Evolutionary conservation across 2,329 filamentous ascomycete genomes (phyloP).

Genomic region (Hymenoscyphus albidus): DNA sequence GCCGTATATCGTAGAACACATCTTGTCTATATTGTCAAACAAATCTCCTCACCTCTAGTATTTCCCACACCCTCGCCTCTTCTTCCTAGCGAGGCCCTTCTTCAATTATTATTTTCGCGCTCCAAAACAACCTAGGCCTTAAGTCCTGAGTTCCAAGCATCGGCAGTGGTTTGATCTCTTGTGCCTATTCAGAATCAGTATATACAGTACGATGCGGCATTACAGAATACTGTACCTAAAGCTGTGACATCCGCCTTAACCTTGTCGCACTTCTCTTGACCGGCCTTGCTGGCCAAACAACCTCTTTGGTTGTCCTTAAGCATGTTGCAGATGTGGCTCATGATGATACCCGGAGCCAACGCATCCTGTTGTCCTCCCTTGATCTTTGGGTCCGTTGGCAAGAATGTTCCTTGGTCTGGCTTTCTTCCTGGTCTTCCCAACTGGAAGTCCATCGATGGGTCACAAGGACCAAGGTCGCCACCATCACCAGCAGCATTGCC

Average conservation of each 20-base stretch:
- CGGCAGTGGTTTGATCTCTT: not conserved
- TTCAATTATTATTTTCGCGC: not conserved
- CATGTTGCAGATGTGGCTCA: conserved; percentile 66
- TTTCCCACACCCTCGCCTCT: not conserved
- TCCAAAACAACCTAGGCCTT: not conserved
- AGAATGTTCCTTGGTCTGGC: conserved; percentile 61
- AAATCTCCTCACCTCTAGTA: not conserved
- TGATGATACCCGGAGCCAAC: conserved; percentile 69
- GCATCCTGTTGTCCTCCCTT: conserved; percentile 60
- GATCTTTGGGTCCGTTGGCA: conserved; percentile 57
- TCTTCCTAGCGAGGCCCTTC: not conserved
- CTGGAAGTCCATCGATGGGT: conserved; percentile 50
- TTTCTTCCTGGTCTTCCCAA: conserved; percentile 48
- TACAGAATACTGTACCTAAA: not conserved
- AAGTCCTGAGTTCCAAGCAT: not conserved
- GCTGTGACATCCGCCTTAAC: not conserved
- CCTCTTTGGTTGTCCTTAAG: conserved; percentile 39
- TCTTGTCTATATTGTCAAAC: not conserved
- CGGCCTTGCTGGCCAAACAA: not conserved
- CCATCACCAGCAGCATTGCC: not conserved
- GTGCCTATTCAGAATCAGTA: not conserved
- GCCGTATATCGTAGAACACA: not conserved
- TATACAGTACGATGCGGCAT: not conserved
- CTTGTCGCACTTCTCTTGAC: not conserved
- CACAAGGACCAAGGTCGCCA: conserved; percentile 46